Percentiles rank a stretch among this genome's conserved stretches.
phyloP scores from a whole-genome alignment of 495 filamentous ascomycete genomes.

The Daldinia concentrica region DNA sequence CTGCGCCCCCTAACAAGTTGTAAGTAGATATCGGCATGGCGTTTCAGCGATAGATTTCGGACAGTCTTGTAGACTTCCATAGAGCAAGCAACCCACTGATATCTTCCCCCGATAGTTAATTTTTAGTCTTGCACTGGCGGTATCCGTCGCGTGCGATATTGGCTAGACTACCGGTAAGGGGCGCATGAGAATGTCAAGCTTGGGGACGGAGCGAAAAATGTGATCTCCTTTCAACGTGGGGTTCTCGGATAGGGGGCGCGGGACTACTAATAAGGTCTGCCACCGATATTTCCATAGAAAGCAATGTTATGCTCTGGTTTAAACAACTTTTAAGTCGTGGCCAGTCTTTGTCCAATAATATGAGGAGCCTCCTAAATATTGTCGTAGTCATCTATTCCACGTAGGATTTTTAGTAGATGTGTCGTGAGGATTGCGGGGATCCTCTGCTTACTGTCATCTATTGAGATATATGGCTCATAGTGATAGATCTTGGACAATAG shows the following conservation, averaged over 20 bases:
- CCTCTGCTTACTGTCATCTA: not conserved
- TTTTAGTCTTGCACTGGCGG: conserved; percentile 28
- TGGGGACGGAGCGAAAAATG: conserved; percentile 30
- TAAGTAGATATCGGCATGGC: conserved; percentile 54
- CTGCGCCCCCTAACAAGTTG: conserved; percentile 72
- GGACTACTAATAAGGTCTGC: conserved; percentile 27
- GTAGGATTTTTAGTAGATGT: not conserved
- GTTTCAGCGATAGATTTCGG: conserved; percentile 42
- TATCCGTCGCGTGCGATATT: conserved; percentile 22
- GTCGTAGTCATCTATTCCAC: not conserved
- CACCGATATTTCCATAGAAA: conserved; percentile 30
- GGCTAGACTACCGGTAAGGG: conserved; percentile 31
- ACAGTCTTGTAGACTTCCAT: conserved; percentile 34
- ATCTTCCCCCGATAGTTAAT: conserved; percentile 34
- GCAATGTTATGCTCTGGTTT: conserved; percentile 28
- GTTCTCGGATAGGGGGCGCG: conserved; percentile 19
- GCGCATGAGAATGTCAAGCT: conserved; percentile 22
- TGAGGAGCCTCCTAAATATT: not conserved
- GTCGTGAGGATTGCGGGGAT: not conserved
- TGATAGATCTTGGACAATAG: not conserved
- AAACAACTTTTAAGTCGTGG: not conserved
- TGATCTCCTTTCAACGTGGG: conserved; percentile 28
- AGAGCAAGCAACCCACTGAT: conserved; percentile 33
- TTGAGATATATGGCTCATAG: not conserved
- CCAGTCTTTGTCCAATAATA: not conserved